Evolutionary conservation across 768 basidiomycete genomes (phyloP).

Genomic region (Leccinum subtestaceum): DNA sequence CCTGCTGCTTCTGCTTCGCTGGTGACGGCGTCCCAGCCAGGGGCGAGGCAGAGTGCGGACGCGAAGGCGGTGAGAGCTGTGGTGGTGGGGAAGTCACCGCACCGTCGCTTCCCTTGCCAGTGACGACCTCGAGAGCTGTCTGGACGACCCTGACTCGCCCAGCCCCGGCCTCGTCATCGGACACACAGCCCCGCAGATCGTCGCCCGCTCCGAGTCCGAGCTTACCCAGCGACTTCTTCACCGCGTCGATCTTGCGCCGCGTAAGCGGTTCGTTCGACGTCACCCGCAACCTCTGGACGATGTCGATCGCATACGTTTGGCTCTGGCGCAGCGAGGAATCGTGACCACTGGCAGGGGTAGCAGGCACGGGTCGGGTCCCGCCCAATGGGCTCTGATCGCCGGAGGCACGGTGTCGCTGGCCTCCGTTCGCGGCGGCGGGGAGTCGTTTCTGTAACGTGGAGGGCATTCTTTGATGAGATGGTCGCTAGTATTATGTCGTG

Average conservation of each 20-base stretch:
- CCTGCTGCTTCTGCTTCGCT: slow-evolving; percentile 9
- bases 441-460: slow-evolving; percentile 20
- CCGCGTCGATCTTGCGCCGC: slow-evolving; percentile 25
- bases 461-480: slow-evolving; percentile 11
- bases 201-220: slow-evolving; percentile 24
- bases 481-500: background rate
- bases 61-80: slow-evolving; percentile 11
- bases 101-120: slow-evolving; percentile 4
- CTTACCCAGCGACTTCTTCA: slow-evolving; percentile 29
- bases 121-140: slow-evolving; percentile 24
- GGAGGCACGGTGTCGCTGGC: background rate
- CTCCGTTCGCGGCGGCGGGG: background rate
- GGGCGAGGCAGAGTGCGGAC: slow-evolving; percentile 19
- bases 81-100: slow-evolving; percentile 1
- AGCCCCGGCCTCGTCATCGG: slow-evolving; percentile 25
- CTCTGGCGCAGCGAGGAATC: slow-evolving; percentile 3
- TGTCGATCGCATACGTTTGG: slow-evolving; percentile 28
- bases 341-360: background rate
- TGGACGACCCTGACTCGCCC: slow-evolving; percentile 27
- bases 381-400: slow-evolving; percentile 10
- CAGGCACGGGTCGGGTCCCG: background rate
- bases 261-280: slow-evolving; percentile 28
- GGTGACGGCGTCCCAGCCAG: slow-evolving; percentile 10
- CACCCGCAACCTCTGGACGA: slow-evolving; percentile 31
- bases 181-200: slow-evolving; percentile 25